Percentiles rank a stretch among this genome's conserved stretches.
Evolutionary conservation across 177 flowering plant species (phyloP).

Genomic region (Vitis hybrid): DNA sequence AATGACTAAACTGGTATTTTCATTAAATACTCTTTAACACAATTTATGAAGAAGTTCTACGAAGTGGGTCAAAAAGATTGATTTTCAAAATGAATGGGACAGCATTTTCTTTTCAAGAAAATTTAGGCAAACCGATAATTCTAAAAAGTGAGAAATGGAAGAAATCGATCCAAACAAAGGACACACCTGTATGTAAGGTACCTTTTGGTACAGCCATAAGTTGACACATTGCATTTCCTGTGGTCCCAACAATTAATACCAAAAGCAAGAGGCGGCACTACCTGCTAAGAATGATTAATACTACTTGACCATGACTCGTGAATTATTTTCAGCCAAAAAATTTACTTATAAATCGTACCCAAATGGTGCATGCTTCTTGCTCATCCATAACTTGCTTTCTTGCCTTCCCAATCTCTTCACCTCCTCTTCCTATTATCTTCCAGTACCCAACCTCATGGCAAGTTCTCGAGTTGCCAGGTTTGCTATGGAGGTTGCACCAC

Average conservation of each 20-base stretch:
- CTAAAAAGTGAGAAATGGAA: constrained; percentile 20
- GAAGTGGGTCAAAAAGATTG: too few relatives aligned
- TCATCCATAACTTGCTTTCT: constrained; percentile 11
- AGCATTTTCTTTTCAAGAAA: neutral
- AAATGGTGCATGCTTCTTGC: neutral
- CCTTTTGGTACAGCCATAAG: neutral
- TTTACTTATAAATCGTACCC: constrained; percentile 12
- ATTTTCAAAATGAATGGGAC: too few relatives aligned
- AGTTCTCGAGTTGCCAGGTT: constrained; percentile 45
- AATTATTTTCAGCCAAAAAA: constrained; percentile 14
- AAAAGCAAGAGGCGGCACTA: constrained; percentile 27
- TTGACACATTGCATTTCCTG: constrained; percentile 15
- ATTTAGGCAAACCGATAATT: neutral
- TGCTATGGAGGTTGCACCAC: constrained; percentile 56
- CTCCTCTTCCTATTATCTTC: neutral
- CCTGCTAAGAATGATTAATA: neutral
- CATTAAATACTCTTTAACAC: too few relatives aligned
- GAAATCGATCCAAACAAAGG: constrained; percentile 14
- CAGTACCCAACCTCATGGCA: constrained; percentile 29
- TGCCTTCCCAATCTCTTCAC: neutral
- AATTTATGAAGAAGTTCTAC: too few relatives aligned
- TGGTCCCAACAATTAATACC: constrained; percentile 4
- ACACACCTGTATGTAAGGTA: constrained; percentile 6
- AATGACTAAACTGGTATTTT: too few relatives aligned
- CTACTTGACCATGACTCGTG: neutral